Evolutionary conservation across 805 yeast species (phyloP), one percentile per base, ranked within the genome.

Genomic region (Kodamaea kaohsiungensis): DNA sequence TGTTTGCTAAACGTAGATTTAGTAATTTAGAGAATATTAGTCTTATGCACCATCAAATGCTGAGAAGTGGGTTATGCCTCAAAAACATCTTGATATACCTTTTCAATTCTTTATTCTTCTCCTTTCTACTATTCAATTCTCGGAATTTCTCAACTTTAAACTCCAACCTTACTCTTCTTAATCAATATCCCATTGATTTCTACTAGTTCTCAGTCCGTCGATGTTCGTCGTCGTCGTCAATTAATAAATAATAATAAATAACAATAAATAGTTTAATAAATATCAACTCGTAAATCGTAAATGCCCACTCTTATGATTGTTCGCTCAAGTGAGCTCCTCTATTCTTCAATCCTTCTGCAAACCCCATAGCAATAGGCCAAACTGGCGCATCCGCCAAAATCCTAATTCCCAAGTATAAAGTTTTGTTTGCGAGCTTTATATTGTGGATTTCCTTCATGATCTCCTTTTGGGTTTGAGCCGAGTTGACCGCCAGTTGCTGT

Each of bases 341-440:
- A 33, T 85, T 80, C 64, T 86, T 88, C 61, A 88, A 74, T 1
- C 91, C 91, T 65, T 88, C 93, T 0, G 93, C 93, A 73, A 88
- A 87, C 16, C 86, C 81, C 66, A 88, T 72, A 0, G 91, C 89
- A 49, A 88, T 79, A 0, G 95, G 95, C 96, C 96, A 88, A 22
- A 88, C 87, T 13, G 95, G 95, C 0, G 92, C 92, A 73, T 88
- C 95, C 3, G 91, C 91, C 50, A 88, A 73, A 30, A 88, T 86
- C 61, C 91, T 74, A 10, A 88, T 88, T 42, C 95, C 96, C 39
- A 88, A 69, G 53, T 86, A 85, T 42, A 88, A 69, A 17, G 86
- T 64, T 85, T 80, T 49, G 80, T 75, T 16, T 86, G 82, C 51
- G 83, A 72, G 64, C 80, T 74, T 12, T 83, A 82, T 49, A 74